These are phyloP conservation scores for Albifimbria verrucaria DNA, from an alignment of 2,329 filamentous ascomycete species.

Conservation along the genomic window DNA sequence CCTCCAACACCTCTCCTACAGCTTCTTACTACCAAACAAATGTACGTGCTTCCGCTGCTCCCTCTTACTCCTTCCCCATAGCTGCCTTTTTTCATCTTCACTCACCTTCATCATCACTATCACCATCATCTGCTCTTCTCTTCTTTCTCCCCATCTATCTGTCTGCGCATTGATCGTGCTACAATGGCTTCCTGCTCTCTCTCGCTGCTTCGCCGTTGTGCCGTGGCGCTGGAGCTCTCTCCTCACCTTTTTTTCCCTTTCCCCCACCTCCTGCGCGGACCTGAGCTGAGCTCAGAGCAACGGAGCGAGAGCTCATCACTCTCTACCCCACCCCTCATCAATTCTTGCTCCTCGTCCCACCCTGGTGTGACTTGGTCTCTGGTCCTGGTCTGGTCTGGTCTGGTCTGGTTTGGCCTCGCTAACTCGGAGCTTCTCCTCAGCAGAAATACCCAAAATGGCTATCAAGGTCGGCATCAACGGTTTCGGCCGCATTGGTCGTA, in stretches of 20 bases:
- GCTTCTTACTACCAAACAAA: not conserved
- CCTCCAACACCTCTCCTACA: not conserved
- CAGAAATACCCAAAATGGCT: constrained; percentile 32
- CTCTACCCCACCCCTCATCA: not conserved
- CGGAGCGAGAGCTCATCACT: not conserved
- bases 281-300: not conserved
- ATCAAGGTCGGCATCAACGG: constrained; percentile 96
- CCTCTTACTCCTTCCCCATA: too few relatives aligned
- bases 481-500: constrained; percentile 98
- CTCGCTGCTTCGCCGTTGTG: too few relatives aligned
- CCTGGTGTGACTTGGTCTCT: not conserved
- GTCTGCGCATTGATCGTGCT: too few relatives aligned
- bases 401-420: not conserved
- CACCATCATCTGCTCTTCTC: too few relatives aligned
- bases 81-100: too few relatives aligned
- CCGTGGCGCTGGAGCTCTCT: not conserved
- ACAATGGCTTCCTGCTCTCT: too few relatives aligned
- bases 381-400: not conserved
- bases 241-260: not conserved
- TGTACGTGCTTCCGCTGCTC: not conserved
- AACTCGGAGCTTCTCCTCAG: constrained; percentile 3
- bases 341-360: too few relatives aligned
- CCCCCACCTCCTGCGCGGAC: not conserved
- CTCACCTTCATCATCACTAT: too few relatives aligned
- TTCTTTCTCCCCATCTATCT: too few relatives aligned